phyloP scores from a whole-genome alignment of 2,329 filamentous ascomycete species.

The Exserohilum rostratum region DNA sequence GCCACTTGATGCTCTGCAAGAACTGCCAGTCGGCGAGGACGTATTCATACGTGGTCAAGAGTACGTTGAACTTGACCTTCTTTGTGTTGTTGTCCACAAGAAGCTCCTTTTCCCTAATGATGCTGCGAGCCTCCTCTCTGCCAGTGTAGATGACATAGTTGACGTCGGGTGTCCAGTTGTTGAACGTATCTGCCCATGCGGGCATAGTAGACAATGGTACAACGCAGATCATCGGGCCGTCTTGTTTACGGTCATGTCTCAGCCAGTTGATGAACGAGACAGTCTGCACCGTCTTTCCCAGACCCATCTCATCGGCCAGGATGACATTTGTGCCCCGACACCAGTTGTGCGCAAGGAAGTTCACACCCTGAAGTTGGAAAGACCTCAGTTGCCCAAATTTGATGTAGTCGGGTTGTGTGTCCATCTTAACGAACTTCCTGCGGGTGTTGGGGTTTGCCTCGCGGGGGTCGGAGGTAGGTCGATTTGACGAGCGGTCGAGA shows the following conservation, averaged over 20 bases:
- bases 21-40: slow-evolving; percentile 86
- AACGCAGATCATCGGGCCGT: slow-evolving; percentile 96
- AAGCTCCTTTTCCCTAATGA: slow-evolving; percentile 89
- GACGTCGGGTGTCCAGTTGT: slow-evolving; percentile 91
- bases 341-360: slow-evolving; percentile 97
- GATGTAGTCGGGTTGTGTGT: slow-evolving; percentile 85
- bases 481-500: slow-evolving; percentile 79
- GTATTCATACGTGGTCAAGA: slow-evolving; percentile 97
- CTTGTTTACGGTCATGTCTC: slow-evolving; percentile 83
- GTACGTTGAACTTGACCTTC: slow-evolving; percentile 95
- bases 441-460: slow-evolving; percentile 79
- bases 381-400: slow-evolving; percentile 82
- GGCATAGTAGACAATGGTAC: slow-evolving; percentile 96
- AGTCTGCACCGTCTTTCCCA: slow-evolving; percentile 97
- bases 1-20: slow-evolving; percentile 91
- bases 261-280: slow-evolving; percentile 98
- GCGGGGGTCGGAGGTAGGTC: slow-evolving; percentile 78
- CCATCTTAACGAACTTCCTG: slow-evolving; percentile 59
- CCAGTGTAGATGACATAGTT: slow-evolving; percentile 98
- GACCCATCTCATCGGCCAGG: slow-evolving; percentile 96
- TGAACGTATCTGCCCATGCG: slow-evolving; percentile 97
- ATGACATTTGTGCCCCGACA: slow-evolving; percentile 93
- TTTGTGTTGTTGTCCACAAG: slow-evolving; percentile 83
- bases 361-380: slow-evolving; percentile 92
- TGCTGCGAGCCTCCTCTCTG: slow-evolving; percentile 81